phyloP scores from a whole-genome alignment of 1,284 basidiomycete species.

The Tilletia indica region DNA sequence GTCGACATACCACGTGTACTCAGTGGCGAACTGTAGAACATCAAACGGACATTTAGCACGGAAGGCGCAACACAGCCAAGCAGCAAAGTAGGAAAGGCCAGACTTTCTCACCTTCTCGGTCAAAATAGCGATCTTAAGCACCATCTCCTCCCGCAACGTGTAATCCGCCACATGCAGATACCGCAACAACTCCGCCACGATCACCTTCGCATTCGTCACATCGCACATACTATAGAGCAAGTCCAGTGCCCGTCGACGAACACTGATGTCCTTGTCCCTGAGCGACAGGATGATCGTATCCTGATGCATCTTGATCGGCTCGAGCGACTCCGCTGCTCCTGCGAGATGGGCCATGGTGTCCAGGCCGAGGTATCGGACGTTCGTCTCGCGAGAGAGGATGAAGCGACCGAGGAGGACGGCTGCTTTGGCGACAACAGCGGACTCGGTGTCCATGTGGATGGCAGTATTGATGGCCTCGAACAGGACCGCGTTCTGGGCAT shows the following conservation, averaged over 20 bases:
- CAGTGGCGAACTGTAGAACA: slow-evolving; percentile 68
- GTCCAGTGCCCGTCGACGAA: slow-evolving; percentile 88
- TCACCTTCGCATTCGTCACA: slow-evolving; percentile 85
- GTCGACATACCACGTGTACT: slow-evolving; percentile 60
- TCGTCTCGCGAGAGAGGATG: slow-evolving; percentile 96
- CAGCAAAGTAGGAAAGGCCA: neutral
- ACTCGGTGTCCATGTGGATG: slow-evolving; percentile 91
- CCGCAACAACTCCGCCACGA: slow-evolving; percentile 88
- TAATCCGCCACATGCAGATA: slow-evolving; percentile 94
- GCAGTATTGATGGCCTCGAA: slow-evolving; percentile 97
- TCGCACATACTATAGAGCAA: slow-evolving; percentile 99
- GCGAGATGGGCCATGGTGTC: slow-evolving; percentile 99
- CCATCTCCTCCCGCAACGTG: slow-evolving; percentile 94
- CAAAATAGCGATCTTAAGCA: slow-evolving; percentile 93
- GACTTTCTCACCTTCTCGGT: slow-evolving; percentile 73
- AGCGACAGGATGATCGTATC: slow-evolving; percentile 90
- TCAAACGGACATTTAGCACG: neutral
- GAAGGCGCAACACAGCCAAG: too few species aligned
- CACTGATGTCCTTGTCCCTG: slow-evolving; percentile 95
- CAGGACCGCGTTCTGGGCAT: slow-evolving; percentile 94
- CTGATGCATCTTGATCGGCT: slow-evolving; percentile 91
- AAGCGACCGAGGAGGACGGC: slow-evolving; percentile 88
- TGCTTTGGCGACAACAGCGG: slow-evolving; percentile 83
- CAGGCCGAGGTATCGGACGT: slow-evolving; percentile 93
- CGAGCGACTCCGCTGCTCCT: slow-evolving; percentile 76